Evolutionary conservation across 352 stramenopile genomes (phyloP), one percentile per base, ranked within the genome.

Genomic region (Blastocystis hominis): DNA sequence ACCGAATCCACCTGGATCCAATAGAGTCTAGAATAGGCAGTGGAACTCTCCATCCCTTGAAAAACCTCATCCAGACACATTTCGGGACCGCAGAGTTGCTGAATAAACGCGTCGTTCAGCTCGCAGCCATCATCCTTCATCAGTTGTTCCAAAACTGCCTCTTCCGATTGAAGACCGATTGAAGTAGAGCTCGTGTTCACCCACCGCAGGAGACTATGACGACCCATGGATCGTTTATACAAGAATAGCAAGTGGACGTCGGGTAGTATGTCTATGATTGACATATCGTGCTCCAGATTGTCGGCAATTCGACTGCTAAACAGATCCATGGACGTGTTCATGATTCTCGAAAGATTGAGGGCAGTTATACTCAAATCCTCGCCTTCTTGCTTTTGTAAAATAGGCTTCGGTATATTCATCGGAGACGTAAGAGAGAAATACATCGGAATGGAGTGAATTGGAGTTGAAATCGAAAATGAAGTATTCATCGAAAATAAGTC

Each of bases 341-440:
- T n/a, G 15, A 80, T 40, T 40, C 50, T 42, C 7, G 70, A 80
- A 2, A 80, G 50, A 34, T 80, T 47, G 3, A 64, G n/a, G 30
- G 55, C 24, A 17, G 70, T 61, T 34, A 61, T n/a, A 13, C 42
- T 80, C 10, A 64, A 15, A 34, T 38, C 34, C 10, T 34, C 15
- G 13, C 24, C 24, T 66, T 20, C 50, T 30, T 61, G 46, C 47
- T 30, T 10, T 38, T 80, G 70, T n/a, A 80, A 46, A 15, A 80
- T 80, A 4, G 70, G 70, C 20, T 80, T 80, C 6, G 70, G 70
- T 0, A 80, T 50, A 42, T 5, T n/a, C 0, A 80, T 40, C 20
- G 70, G 70, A 66, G 70, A 80, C n/a, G n/a, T 7, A 4, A 80
- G 42, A 30, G 70, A 80, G 55, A 64, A 80, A 34, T 80, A 80